Conservation (phyloP, 441 rosid species). For the Populus hybrid region DNA sequence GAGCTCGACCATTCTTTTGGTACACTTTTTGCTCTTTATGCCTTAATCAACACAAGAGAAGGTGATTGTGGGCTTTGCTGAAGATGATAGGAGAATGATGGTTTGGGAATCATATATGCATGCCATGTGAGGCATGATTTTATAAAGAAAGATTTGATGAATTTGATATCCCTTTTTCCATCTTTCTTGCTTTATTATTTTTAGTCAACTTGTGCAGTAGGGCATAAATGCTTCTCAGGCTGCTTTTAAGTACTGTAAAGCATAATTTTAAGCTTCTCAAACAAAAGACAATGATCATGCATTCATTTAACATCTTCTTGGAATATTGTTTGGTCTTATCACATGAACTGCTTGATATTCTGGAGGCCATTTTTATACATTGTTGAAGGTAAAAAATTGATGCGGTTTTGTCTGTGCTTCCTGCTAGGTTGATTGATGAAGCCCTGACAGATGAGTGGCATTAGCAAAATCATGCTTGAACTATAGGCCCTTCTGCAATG, state of each 20-base stretch:
- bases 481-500: too few species aligned
- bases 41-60: not conserved
- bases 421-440: too few species aligned
- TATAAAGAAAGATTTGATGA: constrained; percentile 9
- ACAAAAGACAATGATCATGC: not conserved
- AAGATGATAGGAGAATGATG: constrained; percentile 12
- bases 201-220: not conserved
- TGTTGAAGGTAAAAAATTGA: too few species aligned
- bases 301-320: not conserved
- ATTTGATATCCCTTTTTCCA: constrained; percentile 6
- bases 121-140: constrained; percentile 11
- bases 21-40: constrained; percentile 11
- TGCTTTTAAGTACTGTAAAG: not conserved
- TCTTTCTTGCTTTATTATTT: not conserved
- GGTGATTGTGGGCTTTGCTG: not conserved
- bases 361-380: not conserved
- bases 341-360: not conserved
- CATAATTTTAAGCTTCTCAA: not conserved
- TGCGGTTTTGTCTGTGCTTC: too few species aligned
- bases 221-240: not conserved
- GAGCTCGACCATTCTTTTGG: not conserved
- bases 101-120: not conserved
- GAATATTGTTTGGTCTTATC: not conserved
- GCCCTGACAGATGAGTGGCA: too few species aligned
- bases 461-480: too few species aligned